These are phyloP conservation scores for Chytriomyces confervae DNA, from an alignment of 192 early-diverging fungal species.

Conservation along the genomic window DNA sequence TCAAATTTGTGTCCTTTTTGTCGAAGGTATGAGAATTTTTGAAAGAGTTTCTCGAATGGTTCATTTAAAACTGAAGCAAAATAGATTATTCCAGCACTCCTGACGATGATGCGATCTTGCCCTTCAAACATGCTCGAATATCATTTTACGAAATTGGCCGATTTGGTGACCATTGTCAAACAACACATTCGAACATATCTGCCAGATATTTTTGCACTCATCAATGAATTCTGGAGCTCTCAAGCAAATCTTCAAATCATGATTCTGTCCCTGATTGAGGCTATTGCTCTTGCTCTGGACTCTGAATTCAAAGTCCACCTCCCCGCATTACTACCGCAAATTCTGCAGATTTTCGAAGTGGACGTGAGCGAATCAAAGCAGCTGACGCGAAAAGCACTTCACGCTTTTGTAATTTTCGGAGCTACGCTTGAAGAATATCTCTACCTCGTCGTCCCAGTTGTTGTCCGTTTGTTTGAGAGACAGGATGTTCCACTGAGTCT, in stretches of 20 bases:
- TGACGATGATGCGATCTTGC: conserved; percentile 84
- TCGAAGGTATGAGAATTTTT: conserved; percentile 64
- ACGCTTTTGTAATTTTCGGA: conserved; percentile 82
- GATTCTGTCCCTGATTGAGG: conserved; percentile 84
- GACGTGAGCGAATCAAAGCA: conserved; percentile 73
- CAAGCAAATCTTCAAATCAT: conserved; percentile 77
- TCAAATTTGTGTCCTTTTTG: conserved; percentile 89
- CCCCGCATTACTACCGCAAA: conserved; percentile 77
- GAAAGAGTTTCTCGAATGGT: neutral
- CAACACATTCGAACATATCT: conserved; percentile 90
- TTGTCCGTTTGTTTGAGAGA: conserved; percentile 82
- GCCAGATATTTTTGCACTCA: conserved; percentile 77
- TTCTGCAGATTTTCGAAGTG: conserved; percentile 83
- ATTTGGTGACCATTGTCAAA: conserved; percentile 81
- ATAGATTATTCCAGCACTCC: conserved; percentile 87
- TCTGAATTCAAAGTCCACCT: conserved; percentile 88
- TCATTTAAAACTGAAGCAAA: neutral
- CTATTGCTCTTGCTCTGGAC: conserved; percentile 81
- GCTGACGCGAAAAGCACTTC: conserved; percentile 70
- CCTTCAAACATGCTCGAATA: conserved; percentile 82
- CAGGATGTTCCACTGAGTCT: conserved; percentile 65
- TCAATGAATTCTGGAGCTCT: conserved; percentile 78
- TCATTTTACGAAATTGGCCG: conserved; percentile 86
- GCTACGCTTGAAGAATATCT: conserved; percentile 91
- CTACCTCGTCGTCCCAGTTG: conserved; percentile 84